These are phyloP conservation scores for Scheffersomyces ergatensis DNA, from an alignment of 805 yeast genomes.

Conservation along the genomic window DNA sequence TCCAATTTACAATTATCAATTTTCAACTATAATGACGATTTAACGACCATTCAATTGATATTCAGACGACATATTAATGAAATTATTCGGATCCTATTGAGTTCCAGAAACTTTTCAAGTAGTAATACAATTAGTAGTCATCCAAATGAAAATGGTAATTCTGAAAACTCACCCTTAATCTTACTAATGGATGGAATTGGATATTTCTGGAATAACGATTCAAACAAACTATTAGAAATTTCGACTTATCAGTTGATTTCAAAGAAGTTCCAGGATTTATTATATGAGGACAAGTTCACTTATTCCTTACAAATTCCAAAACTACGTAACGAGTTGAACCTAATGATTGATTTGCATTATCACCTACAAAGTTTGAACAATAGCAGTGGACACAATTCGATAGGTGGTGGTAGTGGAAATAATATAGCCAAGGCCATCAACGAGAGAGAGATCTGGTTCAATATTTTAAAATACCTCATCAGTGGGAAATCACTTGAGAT, in stretches of 20 bases:
- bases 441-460: conserved; percentile 41
- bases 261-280: conserved; percentile 30
- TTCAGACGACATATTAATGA: conserved; percentile 45
- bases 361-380: conserved; percentile 36
- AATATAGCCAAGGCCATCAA: conserved; percentile 19
- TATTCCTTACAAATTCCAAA: conserved; percentile 35
- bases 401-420: conserved; percentile 1
- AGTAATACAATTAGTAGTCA: conserved; percentile 9
- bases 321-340: conserved; percentile 37
- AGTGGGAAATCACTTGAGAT: conserved; percentile 41
- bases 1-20: conserved; percentile 41
- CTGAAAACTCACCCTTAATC: conserved; percentile 9
- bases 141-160: conserved; percentile 7
- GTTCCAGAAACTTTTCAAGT: conserved; percentile 34
- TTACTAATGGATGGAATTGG: conserved; percentile 42
- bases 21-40: conserved; percentile 45
- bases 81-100: conserved; percentile 34
- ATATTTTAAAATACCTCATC: conserved; percentile 38
- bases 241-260: conserved; percentile 39
- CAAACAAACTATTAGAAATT: conserved; percentile 37
- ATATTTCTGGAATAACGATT: conserved; percentile 41
- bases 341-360: conserved; percentile 42
- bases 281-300: conserved; percentile 26
- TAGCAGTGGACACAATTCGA: conserved; percentile 7
- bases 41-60: conserved; percentile 42